Percentiles rank a stretch among this genome's conserved stretches.
phyloP scores from a whole-genome alignment of 129 eudicot genomes.

The Lactuca saligna region DNA sequence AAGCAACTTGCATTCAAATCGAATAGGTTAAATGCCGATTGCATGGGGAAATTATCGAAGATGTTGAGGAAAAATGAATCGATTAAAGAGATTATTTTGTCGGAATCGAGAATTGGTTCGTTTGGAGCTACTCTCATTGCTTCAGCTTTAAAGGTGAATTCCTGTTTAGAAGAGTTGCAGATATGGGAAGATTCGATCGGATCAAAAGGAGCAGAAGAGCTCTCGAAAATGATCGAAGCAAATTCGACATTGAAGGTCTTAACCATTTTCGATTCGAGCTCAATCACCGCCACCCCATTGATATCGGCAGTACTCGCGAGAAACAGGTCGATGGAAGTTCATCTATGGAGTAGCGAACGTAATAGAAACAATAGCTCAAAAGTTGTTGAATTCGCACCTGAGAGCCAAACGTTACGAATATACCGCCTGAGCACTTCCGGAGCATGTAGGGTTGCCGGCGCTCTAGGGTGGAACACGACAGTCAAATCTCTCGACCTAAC shows the following conservation, averaged over 20 bases:
- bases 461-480: constrained; percentile 74
- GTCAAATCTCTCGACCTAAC: constrained; percentile 74
- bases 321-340: constrained; percentile 79
- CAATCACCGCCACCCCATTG: constrained; percentile 70
- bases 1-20: constrained; percentile 46
- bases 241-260: constrained; percentile 64
- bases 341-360: constrained; percentile 62
- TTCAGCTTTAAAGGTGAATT: constrained; percentile 66
- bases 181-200: constrained; percentile 92
- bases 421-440: constrained; percentile 58
- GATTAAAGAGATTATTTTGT: constrained; percentile 62
- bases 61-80: constrained; percentile 46
- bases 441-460: constrained; percentile 65
- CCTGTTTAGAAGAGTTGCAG: constrained; percentile 68
- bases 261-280: constrained; percentile 66
- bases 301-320: constrained; percentile 84
- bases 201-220: constrained; percentile 83
- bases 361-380: constrained; percentile 42
- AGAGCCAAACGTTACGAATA: constrained; percentile 57
- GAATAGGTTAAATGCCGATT: constrained; percentile 47
- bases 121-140: constrained; percentile 66
- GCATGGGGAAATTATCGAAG: constrained; percentile 52
- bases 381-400: constrained; percentile 76
- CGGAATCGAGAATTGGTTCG: constrained; percentile 77
- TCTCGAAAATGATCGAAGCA: constrained; percentile 83